A percentile compares a stretch with the other conserved stretches of the same genome.
Evolutionary conservation across 2,329 filamentous ascomycete genomes (phyloP).

Genomic region (Penicillium italicum): DNA sequence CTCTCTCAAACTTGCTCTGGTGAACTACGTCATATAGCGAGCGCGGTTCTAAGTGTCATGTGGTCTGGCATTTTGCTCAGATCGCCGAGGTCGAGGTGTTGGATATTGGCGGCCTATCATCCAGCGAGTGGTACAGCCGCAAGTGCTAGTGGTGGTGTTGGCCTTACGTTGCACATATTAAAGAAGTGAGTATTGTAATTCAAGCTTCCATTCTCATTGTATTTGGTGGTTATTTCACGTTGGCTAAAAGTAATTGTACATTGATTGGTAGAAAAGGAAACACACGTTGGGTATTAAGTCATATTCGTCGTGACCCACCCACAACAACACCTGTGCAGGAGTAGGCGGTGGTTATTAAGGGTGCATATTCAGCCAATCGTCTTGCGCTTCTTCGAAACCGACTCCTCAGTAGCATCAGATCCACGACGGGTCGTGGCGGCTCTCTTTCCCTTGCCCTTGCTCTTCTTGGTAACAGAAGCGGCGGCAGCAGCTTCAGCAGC

Average conservation of each 20-base stretch:
- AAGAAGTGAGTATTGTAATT: not conserved
- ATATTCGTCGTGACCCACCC: not conserved
- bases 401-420: conserved; percentile 38
- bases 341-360: not conserved
- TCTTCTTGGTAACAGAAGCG: conserved; percentile 29
- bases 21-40: not conserved
- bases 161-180: not conserved
- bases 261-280: not conserved
- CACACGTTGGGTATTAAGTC: not conserved
- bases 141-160: not conserved
- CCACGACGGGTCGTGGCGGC: conserved; percentile 26
- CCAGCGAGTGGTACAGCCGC: not conserved
- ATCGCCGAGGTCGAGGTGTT: not conserved
- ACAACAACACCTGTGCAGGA: not conserved
- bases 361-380: conserved; percentile 12
- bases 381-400: conserved; percentile 36
- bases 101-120: not conserved
- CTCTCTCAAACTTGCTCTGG: no score
- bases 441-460: conserved; percentile 38
- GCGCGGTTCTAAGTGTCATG: not conserved
- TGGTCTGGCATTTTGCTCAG: not conserved
- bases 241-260: not conserved
- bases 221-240: not conserved
- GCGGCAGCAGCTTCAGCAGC: conserved; percentile 24
- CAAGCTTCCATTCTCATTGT: not conserved